Conservation (phyloP, 257 asterid species). For the Scutellaria minor region DNA sequence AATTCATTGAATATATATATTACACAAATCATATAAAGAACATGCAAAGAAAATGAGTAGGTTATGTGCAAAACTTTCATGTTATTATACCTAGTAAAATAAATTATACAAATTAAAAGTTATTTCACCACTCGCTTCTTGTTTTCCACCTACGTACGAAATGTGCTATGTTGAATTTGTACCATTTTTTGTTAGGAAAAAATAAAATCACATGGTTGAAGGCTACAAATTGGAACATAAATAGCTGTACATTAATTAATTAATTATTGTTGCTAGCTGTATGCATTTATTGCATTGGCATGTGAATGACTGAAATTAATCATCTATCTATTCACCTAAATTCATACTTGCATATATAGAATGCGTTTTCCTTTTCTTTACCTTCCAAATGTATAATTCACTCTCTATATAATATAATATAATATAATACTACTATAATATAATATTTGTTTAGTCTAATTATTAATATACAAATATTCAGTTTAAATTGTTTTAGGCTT, state of each 20-base stretch:
- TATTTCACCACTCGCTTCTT: neutral
- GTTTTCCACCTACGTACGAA: neutral
- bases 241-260: neutral
- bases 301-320: conserved; percentile 35
- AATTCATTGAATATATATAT: neutral
- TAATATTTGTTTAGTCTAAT: no score
- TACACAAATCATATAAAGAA: no score
- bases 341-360: no score
- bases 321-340: conserved; percentile 1
- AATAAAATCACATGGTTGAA: conserved; percentile 1
- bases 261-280: conserved; percentile 34
- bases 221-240: conserved; percentile 15
- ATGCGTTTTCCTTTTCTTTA: no score
- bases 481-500: no score
- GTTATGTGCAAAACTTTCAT: conserved; percentile 9
- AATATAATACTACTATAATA: no score
- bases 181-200: neutral
- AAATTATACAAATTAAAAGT: neutral
- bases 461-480: no score
- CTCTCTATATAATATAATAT: no score
- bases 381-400: no score
- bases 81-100: neutral
- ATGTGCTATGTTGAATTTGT: no score
- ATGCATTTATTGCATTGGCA: conserved; percentile 34
- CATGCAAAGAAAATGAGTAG: neutral